These are phyloP conservation scores for Ceratocystiopsis brevicomis DNA, from an alignment of 2,329 filamentous ascomycete genomes.

Conservation along the genomic window DNA sequence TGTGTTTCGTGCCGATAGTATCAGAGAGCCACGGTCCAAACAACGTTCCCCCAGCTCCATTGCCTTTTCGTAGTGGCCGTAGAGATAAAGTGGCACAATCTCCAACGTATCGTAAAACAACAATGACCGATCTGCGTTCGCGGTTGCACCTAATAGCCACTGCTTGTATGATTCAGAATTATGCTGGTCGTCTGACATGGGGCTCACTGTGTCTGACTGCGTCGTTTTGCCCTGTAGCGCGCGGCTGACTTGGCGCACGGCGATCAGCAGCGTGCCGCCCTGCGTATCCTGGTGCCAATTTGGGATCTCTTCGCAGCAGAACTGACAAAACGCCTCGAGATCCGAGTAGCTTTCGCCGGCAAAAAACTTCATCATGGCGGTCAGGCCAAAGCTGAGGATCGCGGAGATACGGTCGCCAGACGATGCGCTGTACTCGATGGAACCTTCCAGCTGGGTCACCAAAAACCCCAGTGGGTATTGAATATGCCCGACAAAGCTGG, in stretches of 20 bases:
- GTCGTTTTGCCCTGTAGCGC: conserved; percentile 59
- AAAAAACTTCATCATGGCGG: conserved; percentile 48
- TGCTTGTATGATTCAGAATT: conserved; percentile 37
- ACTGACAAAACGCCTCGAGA: conserved; percentile 50
- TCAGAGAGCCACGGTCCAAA: conserved; percentile 24
- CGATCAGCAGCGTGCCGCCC: conserved; percentile 50
- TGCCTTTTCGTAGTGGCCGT: conserved; percentile 41
- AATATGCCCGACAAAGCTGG: conserved; percentile 52
- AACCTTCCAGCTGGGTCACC: conserved; percentile 41
- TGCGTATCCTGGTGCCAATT: conserved; percentile 54
- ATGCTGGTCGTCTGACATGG: conserved; percentile 53
- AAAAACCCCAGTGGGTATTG: conserved; percentile 40
- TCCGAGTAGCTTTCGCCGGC: conserved; percentile 50
- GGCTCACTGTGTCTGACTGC: conserved; percentile 26
- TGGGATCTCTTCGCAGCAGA: conserved; percentile 53
- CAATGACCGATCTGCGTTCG: conserved; percentile 43
- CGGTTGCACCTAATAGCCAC: conserved; percentile 33
- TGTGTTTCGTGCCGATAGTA: conserved; percentile 43
- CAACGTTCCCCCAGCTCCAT: conserved; percentile 35
- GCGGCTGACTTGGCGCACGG: conserved; percentile 44
- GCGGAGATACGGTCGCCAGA: conserved; percentile 54
- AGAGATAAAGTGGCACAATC: conserved; percentile 42
- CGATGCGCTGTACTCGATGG: conserved; percentile 44
- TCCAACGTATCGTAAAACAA: conserved; percentile 51
- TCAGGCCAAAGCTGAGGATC: conserved; percentile 51